phyloP scores from a whole-genome alignment of 768 basidiomycete species.

The Leccinum arenicola region DNA sequence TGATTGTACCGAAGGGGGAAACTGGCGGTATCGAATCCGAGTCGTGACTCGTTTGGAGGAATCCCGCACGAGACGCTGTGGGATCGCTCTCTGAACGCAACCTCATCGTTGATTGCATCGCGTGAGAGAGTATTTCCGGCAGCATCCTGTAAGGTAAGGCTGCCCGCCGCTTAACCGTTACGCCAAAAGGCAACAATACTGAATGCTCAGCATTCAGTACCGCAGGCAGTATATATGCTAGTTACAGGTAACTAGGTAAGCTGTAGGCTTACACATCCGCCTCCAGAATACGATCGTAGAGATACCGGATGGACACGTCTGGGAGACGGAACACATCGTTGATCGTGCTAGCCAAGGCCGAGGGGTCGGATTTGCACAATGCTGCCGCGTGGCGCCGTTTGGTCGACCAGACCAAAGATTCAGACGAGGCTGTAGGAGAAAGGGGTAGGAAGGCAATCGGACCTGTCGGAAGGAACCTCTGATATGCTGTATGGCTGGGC shows the following conservation, averaged over 20 bases:
- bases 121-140: too few relatives aligned
- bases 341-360: conserved; percentile 68
- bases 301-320: conserved; percentile 64
- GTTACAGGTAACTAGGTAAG: too few relatives aligned
- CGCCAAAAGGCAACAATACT: too few relatives aligned
- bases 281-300: conserved; percentile 60
- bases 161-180: too few relatives aligned
- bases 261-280: conserved; percentile 29
- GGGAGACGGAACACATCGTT: conserved; percentile 91
- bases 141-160: too few relatives aligned
- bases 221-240: conserved; percentile 29
- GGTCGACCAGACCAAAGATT: conserved; percentile 88
- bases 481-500: conserved; percentile 82
- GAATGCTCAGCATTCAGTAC: too few relatives aligned
- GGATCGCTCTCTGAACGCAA: too few relatives aligned
- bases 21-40: too few relatives aligned
- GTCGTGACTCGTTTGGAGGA: too few relatives aligned
- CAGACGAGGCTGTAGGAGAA: conserved; percentile 68
- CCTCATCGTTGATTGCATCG: too few relatives aligned
- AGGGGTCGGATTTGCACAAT: conserved; percentile 61
- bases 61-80: too few relatives aligned
- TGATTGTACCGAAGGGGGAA: too few relatives aligned
- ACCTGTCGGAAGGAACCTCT: conserved; percentile 94
- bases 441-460: conserved; percentile 95
- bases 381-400: conserved; percentile 71